Conservation (phyloP, 176 grass and related monocot genomes). For the Paspalum vaginatum region DNA sequence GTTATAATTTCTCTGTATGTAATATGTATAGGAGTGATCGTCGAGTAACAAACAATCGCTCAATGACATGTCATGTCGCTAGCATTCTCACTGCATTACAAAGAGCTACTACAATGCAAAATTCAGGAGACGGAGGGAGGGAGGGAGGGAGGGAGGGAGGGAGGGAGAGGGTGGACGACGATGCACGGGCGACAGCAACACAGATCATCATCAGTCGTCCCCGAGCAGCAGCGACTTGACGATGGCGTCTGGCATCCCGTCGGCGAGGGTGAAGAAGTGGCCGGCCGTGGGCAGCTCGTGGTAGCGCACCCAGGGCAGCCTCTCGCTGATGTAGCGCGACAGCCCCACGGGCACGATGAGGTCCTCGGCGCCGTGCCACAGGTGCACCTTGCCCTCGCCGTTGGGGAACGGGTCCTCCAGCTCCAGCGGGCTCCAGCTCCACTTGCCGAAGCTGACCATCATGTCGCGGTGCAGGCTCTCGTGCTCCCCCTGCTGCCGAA, state of each 20-base stretch:
- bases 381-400: slow-evolving; percentile 64
- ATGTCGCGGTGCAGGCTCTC: slow-evolving; percentile 69
- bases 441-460: slow-evolving; percentile 67
- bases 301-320: slow-evolving; percentile 71
- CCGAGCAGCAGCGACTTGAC: slow-evolving; percentile 54
- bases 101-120: no score
- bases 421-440: slow-evolving; percentile 73
- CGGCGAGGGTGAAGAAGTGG: slow-evolving; percentile 66
- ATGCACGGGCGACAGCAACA: no score
- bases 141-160: not conserved
- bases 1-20: not conserved
- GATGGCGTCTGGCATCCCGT: slow-evolving; percentile 70
- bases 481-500: slow-evolving; percentile 65
- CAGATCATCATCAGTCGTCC: slow-evolving; percentile 11
- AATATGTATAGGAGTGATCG: no score
- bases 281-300: slow-evolving; percentile 77
- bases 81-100: no score
- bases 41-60: no score
- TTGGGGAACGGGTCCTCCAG: slow-evolving; percentile 76
- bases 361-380: slow-evolving; percentile 85
- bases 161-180: not conserved
- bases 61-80: no score
- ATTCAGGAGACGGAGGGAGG: no score
- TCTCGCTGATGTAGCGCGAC: slow-evolving; percentile 66
- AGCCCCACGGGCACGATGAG: slow-evolving; percentile 66